phyloP scores from a whole-genome alignment of 2,329 filamentous ascomycete species.

The Ophiostoma sp. region DNA sequence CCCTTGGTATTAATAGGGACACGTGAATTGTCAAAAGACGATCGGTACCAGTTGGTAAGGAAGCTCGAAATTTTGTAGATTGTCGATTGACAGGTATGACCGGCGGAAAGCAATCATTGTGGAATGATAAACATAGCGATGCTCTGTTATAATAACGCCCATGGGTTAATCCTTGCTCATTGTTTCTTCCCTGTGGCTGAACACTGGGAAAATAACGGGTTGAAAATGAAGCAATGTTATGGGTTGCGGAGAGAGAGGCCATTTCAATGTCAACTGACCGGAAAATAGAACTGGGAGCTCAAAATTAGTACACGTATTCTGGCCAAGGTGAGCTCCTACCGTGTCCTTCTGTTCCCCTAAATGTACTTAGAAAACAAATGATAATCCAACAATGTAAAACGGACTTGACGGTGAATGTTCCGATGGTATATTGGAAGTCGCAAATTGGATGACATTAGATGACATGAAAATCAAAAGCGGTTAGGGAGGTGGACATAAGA shows the following conservation, averaged over 20 bases:
- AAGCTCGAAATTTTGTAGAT: background rate
- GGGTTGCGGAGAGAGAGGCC: background rate
- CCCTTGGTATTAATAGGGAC: background rate
- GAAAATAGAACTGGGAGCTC: background rate
- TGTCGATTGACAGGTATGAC: background rate
- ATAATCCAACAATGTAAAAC: background rate
- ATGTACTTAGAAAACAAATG: background rate
- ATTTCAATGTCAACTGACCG: background rate
- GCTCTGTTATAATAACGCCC: background rate
- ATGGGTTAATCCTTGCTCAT: background rate
- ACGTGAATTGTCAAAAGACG: background rate
- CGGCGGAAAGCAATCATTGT: background rate
- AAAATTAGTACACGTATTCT: background rate
- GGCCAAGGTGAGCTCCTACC: background rate
- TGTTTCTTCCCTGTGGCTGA: background rate
- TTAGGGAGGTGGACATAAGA: background rate
- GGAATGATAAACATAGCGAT: background rate
- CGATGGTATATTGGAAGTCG: conserved; percentile 7
- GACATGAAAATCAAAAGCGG: background rate
- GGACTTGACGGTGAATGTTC: conserved; percentile 18
- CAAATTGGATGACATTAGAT: background rate
- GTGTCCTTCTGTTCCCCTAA: background rate
- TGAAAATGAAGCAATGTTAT: conserved; percentile 19
- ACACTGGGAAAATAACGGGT: conserved; percentile 8
- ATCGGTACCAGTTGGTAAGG: background rate